Evolutionary conservation across 148 eudicot species (phyloP).

Genomic region (Fagopyrum tataricum): DNA sequence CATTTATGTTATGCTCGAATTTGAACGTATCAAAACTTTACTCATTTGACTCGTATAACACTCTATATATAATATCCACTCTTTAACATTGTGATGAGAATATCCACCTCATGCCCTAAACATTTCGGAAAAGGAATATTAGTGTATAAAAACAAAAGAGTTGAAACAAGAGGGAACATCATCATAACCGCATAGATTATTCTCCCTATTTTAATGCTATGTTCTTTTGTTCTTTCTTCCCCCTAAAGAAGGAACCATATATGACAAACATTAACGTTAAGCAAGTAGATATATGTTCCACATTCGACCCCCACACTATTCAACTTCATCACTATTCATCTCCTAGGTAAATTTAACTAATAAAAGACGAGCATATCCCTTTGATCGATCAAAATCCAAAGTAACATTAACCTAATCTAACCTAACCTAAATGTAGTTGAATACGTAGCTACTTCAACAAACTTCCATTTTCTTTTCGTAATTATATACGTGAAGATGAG

Average conservation of each 20-base stretch:
- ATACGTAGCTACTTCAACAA: no score
- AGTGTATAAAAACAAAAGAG: not conserved
- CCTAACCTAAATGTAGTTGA: not conserved
- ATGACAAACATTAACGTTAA: not conserved
- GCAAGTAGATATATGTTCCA: not conserved
- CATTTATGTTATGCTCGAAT: no score
- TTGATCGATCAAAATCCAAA: not conserved
- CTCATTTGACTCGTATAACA: no score
- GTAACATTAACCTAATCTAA: not conserved
- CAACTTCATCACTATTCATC: not conserved
- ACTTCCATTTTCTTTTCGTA: no score
- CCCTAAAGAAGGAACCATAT: not conserved
- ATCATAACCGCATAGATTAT: slow-evolving; percentile 3
- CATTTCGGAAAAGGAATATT: not conserved
- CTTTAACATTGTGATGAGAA: no score
- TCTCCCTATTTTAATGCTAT: not conserved
- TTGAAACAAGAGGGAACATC: slow-evolving; percentile 8
- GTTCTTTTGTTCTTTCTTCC: not conserved
- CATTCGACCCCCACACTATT: not conserved
- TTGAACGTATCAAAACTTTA: no score
- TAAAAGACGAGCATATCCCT: not conserved
- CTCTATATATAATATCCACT: no score
- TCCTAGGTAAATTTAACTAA: not conserved
- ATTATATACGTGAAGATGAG: no score
- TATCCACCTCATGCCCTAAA: no score